phyloP scores from a whole-genome alignment of 805 yeast genomes.

The Debaryomyces maramus region DNA sequence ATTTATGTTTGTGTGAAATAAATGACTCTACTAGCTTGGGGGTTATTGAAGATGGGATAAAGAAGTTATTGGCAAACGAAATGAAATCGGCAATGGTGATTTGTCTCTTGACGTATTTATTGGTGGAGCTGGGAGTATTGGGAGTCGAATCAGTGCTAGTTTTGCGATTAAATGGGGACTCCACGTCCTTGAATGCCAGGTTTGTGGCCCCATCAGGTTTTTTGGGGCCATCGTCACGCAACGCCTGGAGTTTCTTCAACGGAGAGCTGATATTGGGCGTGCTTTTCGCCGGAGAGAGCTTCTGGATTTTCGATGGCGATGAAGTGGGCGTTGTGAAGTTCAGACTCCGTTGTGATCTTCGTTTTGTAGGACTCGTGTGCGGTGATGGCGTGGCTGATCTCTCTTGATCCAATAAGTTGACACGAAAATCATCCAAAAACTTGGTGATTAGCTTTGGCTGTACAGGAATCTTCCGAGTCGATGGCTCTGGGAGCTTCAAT shows the following conservation, averaged over 20 bases:
- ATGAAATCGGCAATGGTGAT: conserved; percentile 37
- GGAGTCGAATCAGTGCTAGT: conserved; percentile 4
- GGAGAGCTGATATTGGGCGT: conserved; percentile 40
- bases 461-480: conserved; percentile 54
- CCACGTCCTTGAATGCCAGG: conserved; percentile 17
- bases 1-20: conserved; percentile 48
- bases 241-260: conserved; percentile 32
- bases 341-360: conserved; percentile 19
- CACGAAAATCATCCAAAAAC: conserved; percentile 48
- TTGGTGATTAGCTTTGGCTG: conserved; percentile 46
- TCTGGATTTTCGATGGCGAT: conserved; percentile 11
- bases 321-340: conserved; percentile 12
- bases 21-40: conserved; percentile 51
- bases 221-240: conserved; percentile 15
- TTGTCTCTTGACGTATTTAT: conserved; percentile 19
- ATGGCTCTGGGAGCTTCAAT: conserved; percentile 50
- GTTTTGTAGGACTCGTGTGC: conserved; percentile 21
- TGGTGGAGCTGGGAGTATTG: conserved; percentile 3
- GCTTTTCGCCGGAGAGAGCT: conserved; percentile 24
- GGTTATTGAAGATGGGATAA: conserved; percentile 56
- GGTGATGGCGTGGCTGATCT: conserved; percentile 19
- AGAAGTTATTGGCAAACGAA: conserved; percentile 60
- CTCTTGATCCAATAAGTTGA: conserved; percentile 32
- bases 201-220: conserved; percentile 2
- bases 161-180: conserved; percentile 30